Conservation (phyloP, 768 basidiomycete species). For the Coprinopsis cinerea region DNA sequence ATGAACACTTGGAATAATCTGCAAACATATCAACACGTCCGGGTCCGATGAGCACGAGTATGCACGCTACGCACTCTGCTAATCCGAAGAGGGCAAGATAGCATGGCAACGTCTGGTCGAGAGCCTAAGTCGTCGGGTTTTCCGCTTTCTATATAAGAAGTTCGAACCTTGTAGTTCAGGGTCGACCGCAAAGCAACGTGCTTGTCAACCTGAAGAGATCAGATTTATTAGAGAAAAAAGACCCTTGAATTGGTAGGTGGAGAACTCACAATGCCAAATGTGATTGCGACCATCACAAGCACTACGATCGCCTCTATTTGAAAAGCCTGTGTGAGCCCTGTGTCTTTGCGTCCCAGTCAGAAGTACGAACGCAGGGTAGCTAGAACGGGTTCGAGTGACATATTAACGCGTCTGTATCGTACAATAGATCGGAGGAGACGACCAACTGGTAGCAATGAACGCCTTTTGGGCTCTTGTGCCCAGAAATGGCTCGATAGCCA, state of each 20-base stretch:
- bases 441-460: constrained; percentile 68
- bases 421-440: constrained; percentile 1
- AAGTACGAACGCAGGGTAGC: constrained; percentile 53
- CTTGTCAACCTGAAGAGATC: constrained; percentile 40
- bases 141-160: no score
- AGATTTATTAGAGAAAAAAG: constrained; percentile 4
- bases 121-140: neutral
- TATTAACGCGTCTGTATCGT: constrained; percentile 1
- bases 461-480: constrained; percentile 67
- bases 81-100: constrained; percentile 81
- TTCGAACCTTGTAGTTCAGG: constrained; percentile 47
- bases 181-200: constrained; percentile 34
- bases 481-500: constrained; percentile 69
- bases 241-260: neutral
- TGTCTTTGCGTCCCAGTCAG: neutral
- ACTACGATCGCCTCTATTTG: constrained; percentile 67
- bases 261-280: constrained; percentile 54
- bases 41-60: neutral
- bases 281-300: constrained; percentile 66
- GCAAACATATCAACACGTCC: no score
- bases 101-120: constrained; percentile 65
- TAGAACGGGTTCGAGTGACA: constrained; percentile 7
- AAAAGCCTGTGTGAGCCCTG: constrained; percentile 1
- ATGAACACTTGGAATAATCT: constrained; percentile 78
- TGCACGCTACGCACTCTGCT: constrained; percentile 53